phyloP scores from a whole-genome alignment of 2,329 filamentous ascomycete species.

The Cladosporium sp. region DNA sequence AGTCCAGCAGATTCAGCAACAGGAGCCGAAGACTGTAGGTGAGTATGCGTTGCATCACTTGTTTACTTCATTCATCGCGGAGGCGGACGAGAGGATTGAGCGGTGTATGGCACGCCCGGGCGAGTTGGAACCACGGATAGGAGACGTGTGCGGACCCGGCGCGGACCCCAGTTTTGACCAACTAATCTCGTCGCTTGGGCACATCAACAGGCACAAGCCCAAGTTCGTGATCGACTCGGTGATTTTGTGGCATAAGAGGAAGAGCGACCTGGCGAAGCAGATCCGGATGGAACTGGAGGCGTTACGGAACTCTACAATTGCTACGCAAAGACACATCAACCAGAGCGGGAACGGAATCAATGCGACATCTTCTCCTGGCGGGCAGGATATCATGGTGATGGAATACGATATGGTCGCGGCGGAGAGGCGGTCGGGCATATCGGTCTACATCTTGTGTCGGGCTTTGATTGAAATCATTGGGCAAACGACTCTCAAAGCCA shows the following conservation, averaged over 20 bases:
- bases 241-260: conserved; percentile 96
- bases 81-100: conserved; percentile 93
- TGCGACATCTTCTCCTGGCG: conserved; percentile 17
- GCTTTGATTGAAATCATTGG: conserved; percentile 91
- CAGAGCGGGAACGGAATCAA: conserved; percentile 14
- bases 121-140: conserved; percentile 76
- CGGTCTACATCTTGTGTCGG: conserved; percentile 90
- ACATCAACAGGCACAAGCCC: conserved; percentile 89
- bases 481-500: conserved; percentile 74
- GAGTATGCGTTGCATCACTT: conserved; percentile 96
- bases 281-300: conserved; percentile 27
- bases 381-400: conserved; percentile 23
- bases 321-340: conserved; percentile 12
- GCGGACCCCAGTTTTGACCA: conserved; percentile 89
- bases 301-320: conserved; percentile 21
- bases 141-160: conserved; percentile 83
- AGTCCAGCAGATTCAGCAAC: conserved; percentile 56
- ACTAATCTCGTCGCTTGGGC: conserved; percentile 83
- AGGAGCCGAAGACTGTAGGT: conserved; percentile 85
- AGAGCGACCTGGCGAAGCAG: conserved; percentile 70
- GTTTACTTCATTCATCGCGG: conserved; percentile 92
- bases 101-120: conserved; percentile 75
- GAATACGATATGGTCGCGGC: conserved; percentile 27
- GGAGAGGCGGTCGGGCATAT: conserved; percentile 85
- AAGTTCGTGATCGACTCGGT: conserved; percentile 94